Evolutionary conservation across 768 basidiomycete genomes (phyloP).

Genomic region (Galerina marginata): DNA sequence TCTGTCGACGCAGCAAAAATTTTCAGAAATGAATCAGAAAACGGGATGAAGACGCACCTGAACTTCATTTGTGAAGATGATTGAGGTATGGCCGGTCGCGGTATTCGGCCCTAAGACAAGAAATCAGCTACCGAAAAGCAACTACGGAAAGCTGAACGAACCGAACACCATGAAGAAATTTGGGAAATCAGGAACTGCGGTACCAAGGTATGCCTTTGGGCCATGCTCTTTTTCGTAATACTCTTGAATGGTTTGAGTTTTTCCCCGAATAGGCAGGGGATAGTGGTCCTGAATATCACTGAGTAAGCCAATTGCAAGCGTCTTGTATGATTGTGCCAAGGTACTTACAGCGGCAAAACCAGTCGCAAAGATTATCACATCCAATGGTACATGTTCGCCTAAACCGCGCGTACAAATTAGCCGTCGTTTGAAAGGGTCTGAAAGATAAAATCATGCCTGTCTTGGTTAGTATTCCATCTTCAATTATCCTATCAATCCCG

Average conservation of each 20-base stretch:
- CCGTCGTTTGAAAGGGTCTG: neutral
- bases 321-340: neutral
- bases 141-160: slow-evolving; percentile 7
- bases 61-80: slow-evolving; percentile 46
- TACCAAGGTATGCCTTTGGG: slow-evolving; percentile 49
- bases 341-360: slow-evolving; percentile 32
- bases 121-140: neutral
- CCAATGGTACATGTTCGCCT: slow-evolving; percentile 41
- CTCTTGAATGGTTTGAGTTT: slow-evolving; percentile 37
- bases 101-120: slow-evolving; percentile 42
- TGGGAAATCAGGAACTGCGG: slow-evolving; percentile 47
- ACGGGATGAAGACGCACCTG: slow-evolving; percentile 33
- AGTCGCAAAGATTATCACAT: slow-evolving; percentile 46
- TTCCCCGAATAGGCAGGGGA: slow-evolving; percentile 38
- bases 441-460: slow-evolving; percentile 31
- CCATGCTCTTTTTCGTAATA: slow-evolving; percentile 44
- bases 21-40: neutral
- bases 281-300: slow-evolving; percentile 33
- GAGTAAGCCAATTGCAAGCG: neutral
- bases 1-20: slow-evolving; percentile 29
- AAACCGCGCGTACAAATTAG: neutral
- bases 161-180: slow-evolving; percentile 50
- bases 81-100: slow-evolving; percentile 47
- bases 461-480: slow-evolving; percentile 48
- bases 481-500: slow-evolving; percentile 42